phyloP scores from a whole-genome alignment of 1,139 yeast species.

The Blastobotrys capitulatus region DNA sequence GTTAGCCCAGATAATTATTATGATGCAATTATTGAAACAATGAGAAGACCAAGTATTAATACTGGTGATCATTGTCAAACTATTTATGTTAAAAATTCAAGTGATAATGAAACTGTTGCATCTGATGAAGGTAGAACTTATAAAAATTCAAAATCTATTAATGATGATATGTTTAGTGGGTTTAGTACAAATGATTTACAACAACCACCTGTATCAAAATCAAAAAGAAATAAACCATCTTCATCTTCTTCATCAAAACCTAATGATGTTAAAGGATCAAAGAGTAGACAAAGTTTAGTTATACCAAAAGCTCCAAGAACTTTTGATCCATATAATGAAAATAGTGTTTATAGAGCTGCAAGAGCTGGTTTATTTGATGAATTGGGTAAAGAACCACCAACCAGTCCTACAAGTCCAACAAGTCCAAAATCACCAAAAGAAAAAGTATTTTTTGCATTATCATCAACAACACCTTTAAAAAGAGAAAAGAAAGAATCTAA shows the following conservation, averaged over 20 bases:
- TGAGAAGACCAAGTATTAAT: conserved; percentile 24
- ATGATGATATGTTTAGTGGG: conserved; percentile 5
- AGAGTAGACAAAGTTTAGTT: not conserved
- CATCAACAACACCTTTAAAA: conserved; percentile 2
- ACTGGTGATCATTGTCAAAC: conserved; percentile 28
- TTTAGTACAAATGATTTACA: conserved; percentile 2
- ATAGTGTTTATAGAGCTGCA: conserved; percentile 13
- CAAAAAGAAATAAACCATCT: not conserved
- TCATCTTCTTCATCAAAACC: not conserved
- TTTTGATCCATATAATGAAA: conserved; percentile 16
- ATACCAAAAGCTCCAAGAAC: conserved; percentile 2
- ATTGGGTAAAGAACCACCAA: not conserved
- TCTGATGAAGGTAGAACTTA: conserved; percentile 10
- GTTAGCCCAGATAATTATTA: conserved; percentile 16
- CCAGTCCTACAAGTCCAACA: not conserved
- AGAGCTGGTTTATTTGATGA: conserved; percentile 14
- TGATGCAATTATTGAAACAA: conserved; percentile 20
- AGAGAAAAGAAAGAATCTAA: not conserved
- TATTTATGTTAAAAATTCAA: conserved; percentile 16
- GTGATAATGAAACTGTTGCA: conserved; percentile 9
- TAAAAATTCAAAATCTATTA: not conserved
- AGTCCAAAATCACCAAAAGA: not conserved
- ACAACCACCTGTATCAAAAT: not conserved
- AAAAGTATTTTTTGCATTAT: not conserved
- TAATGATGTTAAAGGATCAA: not conserved